Evolutionary conservation across 2,329 filamentous ascomycete genomes (phyloP), one percentile per base, ranked within the genome.

Genomic region (Talaromyces atroroseus): DNA sequence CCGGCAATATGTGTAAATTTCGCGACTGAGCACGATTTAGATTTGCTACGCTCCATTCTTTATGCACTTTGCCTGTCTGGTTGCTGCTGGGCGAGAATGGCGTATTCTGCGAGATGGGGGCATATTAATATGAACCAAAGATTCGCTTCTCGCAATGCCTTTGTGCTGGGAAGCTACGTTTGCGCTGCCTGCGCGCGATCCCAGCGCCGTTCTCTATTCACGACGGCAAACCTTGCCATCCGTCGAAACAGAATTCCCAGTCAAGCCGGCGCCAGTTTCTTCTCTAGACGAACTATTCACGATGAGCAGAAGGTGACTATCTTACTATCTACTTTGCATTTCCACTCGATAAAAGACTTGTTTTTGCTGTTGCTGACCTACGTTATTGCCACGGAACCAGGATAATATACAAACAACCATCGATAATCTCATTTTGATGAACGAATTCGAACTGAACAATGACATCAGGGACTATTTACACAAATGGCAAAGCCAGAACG

Each of bases 401-500:
- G 34, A 23, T 23, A 42, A 57, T 18, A 40, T 59, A 20, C 54
- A 56, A 20, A 51, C 61, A 11, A 63, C 62, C 5, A 58, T 67
- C 47, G 62, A 67, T 49, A 61, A 70, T 52, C 65, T 68, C 38
- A 64, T 66, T 14, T 59, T 66, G 7, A 61, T 67, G 49, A 65
- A 62, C 47, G 71, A 75, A 57, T 65, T 74, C 34, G 68, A 71
- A 56, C 62, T 65, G 32, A 67, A 69, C 49, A 66, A 66, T 38
- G 66, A 75, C 56, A 75, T 77, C 29, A 68, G 72, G 50, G 62
- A 68, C n/a, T 76, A 76, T 53, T 61, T 77, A 20, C 61, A 61
- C 48, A 69, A 70, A 66, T 77, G 74, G 74, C 69, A 72, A 58
- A 62, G 65, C 11, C 62, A 57, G 7, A 68, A 70, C 26, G 58